phyloP scores from a whole-genome alignment of 164 flowering plant genomes.

The Hamamelis virginiana region DNA sequence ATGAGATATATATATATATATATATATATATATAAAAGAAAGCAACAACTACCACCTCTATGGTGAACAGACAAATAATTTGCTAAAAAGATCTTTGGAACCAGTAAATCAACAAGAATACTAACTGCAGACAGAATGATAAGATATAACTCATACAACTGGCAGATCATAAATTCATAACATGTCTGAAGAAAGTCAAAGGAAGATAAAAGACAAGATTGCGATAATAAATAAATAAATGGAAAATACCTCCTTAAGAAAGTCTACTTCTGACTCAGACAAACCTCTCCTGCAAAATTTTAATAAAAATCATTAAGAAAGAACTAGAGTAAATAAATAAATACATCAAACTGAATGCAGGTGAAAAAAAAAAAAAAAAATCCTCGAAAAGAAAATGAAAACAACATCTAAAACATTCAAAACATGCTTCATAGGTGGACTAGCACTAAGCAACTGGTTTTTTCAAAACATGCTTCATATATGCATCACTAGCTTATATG shows the following conservation, averaged over 20 bases:
- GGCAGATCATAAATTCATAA: not conserved
- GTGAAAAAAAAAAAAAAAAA: not conserved
- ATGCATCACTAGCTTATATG: not conserved
- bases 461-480: no score
- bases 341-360: not conserved
- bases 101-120: not conserved
- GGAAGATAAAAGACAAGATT: not conserved
- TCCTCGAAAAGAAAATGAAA: not conserved
- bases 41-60: not conserved
- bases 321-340: not conserved
- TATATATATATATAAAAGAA: no score
- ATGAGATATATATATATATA: no score
- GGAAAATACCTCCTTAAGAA: slow-evolving; percentile 69
- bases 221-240: slow-evolving; percentile 2
- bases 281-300: slow-evolving; percentile 78
- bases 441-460: no score
- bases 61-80: not conserved
- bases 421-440: no score
- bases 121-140: not conserved
- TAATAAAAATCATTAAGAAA: not conserved
- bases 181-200: not conserved
- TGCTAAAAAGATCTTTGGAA: not conserved
- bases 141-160: not conserved
- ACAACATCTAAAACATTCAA: no score
- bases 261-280: slow-evolving; percentile 74